Evolutionary conservation across 108 stramenopile species (phyloP).

Genomic region (Nitzschia sp.): DNA sequence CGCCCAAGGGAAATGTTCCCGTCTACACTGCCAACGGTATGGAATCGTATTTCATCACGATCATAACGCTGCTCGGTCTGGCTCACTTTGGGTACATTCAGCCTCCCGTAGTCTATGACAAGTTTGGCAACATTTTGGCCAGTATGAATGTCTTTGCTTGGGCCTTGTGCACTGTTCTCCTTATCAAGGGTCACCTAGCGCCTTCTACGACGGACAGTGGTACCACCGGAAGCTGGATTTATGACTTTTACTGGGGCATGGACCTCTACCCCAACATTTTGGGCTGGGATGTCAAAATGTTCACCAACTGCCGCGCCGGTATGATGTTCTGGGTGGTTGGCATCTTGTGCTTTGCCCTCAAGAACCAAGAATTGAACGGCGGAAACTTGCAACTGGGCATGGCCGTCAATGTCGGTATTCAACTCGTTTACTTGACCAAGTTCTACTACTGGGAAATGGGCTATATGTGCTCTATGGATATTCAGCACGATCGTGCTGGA

Average conservation of each 20-base stretch:
- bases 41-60: conserved; percentile 24
- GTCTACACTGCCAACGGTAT: conserved; percentile 62
- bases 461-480: conserved; percentile 99
- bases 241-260: conserved; percentile 99
- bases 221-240: conserved; percentile 73
- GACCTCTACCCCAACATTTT: conserved; percentile 97
- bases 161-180: conserved; percentile 82
- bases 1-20: conserved; percentile 64
- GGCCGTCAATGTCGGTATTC: conserved; percentile 70
- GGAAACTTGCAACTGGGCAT: conserved; percentile 57
- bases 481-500: conserved; percentile 73
- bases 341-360: conserved; percentile 53
- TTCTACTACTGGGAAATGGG: conserved; percentile 99
- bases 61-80: conserved; percentile 48
- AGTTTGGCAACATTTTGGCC: conserved; percentile 58
- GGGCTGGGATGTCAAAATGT: conserved; percentile 95
- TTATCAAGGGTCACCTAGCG: conserved; percentile 83
- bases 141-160: conserved; percentile 93
- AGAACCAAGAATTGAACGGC: conserved; percentile 49
- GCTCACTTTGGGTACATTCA: conserved; percentile 42
- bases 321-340: conserved; percentile 97
- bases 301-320: conserved; percentile 97
- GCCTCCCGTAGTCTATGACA: conserved; percentile 77
- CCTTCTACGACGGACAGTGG: conserved; percentile 92
- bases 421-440: conserved; percentile 94